Percentiles rank a stretch among this genome's conserved stretches.
Evolutionary conservation across 1,284 basidiomycete species (phyloP).

Genomic region (Spongiforma sp.): DNA sequence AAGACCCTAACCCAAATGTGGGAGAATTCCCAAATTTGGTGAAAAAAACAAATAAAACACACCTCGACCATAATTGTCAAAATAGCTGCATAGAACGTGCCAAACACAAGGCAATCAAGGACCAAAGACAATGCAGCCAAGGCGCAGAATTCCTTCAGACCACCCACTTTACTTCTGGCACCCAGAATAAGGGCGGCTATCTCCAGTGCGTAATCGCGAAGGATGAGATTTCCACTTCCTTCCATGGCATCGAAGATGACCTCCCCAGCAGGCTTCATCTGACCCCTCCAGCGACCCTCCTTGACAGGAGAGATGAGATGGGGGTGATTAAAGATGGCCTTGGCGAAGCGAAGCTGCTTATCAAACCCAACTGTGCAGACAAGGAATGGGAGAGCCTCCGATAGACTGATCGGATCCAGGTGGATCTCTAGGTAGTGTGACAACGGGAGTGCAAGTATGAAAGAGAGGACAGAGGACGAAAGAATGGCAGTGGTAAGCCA

Average conservation of each 20-base stretch:
- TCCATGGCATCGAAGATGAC: constrained; percentile 87
- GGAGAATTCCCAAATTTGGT: constrained; percentile 1
- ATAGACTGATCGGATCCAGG: constrained; percentile 92
- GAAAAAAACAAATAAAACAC: constrained; percentile 35
- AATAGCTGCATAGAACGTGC: constrained; percentile 90
- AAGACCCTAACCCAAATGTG: constrained; percentile 25
- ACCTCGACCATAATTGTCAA: constrained; percentile 96
- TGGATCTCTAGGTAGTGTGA: constrained; percentile 86
- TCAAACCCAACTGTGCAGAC: constrained; percentile 99
- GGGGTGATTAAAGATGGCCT: constrained; percentile 89
- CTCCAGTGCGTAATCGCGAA: constrained; percentile 94
- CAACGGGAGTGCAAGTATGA: constrained; percentile 86
- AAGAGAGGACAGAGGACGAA: constrained; percentile 85
- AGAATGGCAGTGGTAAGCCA: constrained; percentile 89
- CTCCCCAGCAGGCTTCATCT: constrained; percentile 79
- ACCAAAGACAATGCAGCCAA: constrained; percentile 87
- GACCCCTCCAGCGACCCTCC: constrained; percentile 46
- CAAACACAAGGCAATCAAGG: constrained; percentile 89
- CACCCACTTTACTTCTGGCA: constrained; percentile 87
- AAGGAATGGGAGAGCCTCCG: constrained; percentile 96
- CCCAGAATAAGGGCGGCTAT: constrained; percentile 90
- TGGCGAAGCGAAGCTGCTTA: constrained; percentile 92
- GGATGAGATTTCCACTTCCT: constrained; percentile 80
- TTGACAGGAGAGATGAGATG: constrained; percentile 65
- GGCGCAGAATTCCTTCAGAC: constrained; percentile 94